Percentiles rank a stretch among this genome's conserved stretches.
Conservation (phyloP, 768 basidiomycete genomes). For the Kondoa subrosea region DNA sequence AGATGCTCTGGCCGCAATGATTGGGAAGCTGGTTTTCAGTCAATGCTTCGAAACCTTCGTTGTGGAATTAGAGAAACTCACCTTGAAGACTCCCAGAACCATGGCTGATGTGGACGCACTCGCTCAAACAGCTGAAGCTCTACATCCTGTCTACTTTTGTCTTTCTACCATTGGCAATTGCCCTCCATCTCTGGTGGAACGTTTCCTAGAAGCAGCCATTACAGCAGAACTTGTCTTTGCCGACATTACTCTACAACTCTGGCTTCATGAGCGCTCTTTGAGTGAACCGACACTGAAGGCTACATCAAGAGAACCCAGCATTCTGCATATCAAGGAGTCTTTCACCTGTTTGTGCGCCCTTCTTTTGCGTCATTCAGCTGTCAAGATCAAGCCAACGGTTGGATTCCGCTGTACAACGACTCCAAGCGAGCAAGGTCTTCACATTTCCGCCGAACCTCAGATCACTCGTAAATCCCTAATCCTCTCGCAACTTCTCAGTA, state of each 20-base stretch:
- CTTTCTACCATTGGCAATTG: not conserved
- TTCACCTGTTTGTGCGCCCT: not conserved
- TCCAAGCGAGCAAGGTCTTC: not conserved
- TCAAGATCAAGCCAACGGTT: not conserved
- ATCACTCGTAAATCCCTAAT: not conserved
- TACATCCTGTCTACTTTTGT: not conserved
- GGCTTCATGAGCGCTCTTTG: not conserved
- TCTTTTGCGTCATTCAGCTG: not conserved
- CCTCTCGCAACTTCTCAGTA: not conserved
- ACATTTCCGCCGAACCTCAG: not conserved
- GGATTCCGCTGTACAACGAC: not conserved
- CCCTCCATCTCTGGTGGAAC: not conserved
- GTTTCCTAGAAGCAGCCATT: not conserved
- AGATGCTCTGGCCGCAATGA: not conserved
- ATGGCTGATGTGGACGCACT: not conserved
- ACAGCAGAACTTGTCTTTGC: not conserved
- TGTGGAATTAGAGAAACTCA: not conserved
- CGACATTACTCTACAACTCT: not conserved
- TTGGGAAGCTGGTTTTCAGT: not conserved
- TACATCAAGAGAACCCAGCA: not conserved
- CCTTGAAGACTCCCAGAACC: not conserved
- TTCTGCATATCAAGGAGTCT: not conserved
- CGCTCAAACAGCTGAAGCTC: not conserved
- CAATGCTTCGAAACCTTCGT: not conserved
- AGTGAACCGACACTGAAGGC: not conserved